phyloP scores from a whole-genome alignment of 1,284 basidiomycete genomes.

The Thelephora terrestris region DNA sequence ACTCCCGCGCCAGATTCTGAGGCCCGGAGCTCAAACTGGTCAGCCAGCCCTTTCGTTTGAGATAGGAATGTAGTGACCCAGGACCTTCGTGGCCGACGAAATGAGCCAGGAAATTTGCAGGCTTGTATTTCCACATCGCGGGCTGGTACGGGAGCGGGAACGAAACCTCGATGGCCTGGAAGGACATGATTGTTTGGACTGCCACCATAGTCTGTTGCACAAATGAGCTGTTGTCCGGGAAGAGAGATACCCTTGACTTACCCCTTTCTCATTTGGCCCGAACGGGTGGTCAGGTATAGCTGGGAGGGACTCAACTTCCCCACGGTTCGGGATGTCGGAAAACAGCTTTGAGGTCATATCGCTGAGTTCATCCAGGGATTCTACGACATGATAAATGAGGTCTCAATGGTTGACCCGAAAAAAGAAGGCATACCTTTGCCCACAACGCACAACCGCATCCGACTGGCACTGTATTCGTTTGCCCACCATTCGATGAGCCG shows the following conservation, averaged over 20 bases:
- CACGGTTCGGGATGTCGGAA: conserved; percentile 67
- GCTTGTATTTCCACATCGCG: conserved; percentile 75
- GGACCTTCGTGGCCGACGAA: conserved; percentile 95
- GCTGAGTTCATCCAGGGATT: conserved; percentile 74
- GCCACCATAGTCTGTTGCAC: conserved; percentile 64
- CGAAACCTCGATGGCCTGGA: conserved; percentile 80
- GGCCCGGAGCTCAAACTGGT: conserved; percentile 71
- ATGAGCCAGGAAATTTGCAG: conserved; percentile 74
- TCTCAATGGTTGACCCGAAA: not conserved
- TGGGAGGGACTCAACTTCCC: conserved; percentile 45
- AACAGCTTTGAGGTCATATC: conserved; percentile 67
- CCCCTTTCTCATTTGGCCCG: conserved; percentile 64
- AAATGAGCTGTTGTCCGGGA: conserved; percentile 6
- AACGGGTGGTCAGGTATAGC: conserved; percentile 73
- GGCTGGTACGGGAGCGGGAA: conserved; percentile 85
- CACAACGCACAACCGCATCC: conserved; percentile 88
- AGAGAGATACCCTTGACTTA: conserved; percentile 31
- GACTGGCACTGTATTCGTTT: conserved; percentile 85
- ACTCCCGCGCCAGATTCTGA: conserved; percentile 69
- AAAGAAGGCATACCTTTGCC: conserved; percentile 64
- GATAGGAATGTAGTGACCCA: conserved; percentile 85
- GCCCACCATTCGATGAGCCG: conserved; percentile 95
- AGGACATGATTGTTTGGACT: conserved; percentile 86
- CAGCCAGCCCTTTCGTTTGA: conserved; percentile 91
- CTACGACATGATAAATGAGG: conserved; percentile 28